phyloP scores from a whole-genome alignment of 2,329 filamentous ascomycete species.

The Aspergillus fructus region DNA sequence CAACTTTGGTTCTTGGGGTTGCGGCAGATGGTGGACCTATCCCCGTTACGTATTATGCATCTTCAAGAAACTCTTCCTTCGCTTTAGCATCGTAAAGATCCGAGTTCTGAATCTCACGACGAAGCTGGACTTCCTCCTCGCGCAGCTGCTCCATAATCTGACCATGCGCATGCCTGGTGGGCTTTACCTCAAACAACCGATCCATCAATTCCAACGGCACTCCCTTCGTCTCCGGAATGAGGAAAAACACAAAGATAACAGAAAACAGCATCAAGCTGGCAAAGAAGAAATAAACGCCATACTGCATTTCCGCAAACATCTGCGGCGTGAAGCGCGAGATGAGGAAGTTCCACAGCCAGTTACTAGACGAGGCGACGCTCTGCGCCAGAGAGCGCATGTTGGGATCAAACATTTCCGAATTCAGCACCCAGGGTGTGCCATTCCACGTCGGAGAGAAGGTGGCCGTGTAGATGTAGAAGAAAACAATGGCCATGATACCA shows the following conservation, averaged over 20 bases:
- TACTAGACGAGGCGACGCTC: constrained; percentile 57
- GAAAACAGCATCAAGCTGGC: constrained; percentile 61
- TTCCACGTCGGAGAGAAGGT: constrained; percentile 75
- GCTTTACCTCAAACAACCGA: constrained; percentile 51
- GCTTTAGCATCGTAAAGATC: not conserved
- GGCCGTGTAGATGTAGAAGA: constrained; percentile 74
- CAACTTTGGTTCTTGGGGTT: no score
- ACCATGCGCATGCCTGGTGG: constrained; percentile 38
- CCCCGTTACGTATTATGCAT: no score
- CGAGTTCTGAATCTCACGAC: constrained; percentile 20
- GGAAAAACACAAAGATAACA: constrained; percentile 58
- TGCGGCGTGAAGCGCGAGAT: constrained; percentile 42
- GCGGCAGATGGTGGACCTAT: no score
- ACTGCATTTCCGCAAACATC: constrained; percentile 47
- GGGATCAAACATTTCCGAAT: constrained; percentile 71
- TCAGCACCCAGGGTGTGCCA: constrained; percentile 74
- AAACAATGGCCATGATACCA: constrained; percentile 52
- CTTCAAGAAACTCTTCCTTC: not conserved
- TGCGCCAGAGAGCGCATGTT: constrained; percentile 70
- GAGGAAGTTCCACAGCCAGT: constrained; percentile 41
- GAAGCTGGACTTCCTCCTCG: constrained; percentile 37
- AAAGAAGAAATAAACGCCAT: constrained; percentile 68
- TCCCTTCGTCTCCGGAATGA: constrained; percentile 64
- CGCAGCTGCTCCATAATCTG: constrained; percentile 32
- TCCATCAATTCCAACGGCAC: constrained; percentile 66